Base-by-base conservation (phyloP, 352 stramenopile species). In the Phytophthora sp. region DNA sequence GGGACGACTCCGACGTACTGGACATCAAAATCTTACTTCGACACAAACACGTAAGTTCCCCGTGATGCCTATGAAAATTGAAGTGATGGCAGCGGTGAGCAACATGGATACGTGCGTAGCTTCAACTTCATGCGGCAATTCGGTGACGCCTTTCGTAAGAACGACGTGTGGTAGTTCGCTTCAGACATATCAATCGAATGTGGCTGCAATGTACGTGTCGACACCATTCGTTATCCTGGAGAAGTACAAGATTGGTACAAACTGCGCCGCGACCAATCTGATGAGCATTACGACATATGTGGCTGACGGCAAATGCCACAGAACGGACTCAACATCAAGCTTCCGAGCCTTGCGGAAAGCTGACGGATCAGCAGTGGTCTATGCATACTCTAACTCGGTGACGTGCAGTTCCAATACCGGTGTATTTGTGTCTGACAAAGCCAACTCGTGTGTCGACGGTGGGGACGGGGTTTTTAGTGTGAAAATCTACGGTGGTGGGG, bases 301-400 rank as follows among this genome's bases (percentile, higher is more conserved):
- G 17, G 51, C 51, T 1, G 51, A 50, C 24, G 51, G 38, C 37
- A 50, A 42, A 4, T 58, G 50, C 20, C 50, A 49, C 27, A 48
- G 21, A 17, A 39, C 17, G 21, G 28, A 11, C 11, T 6, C 5
- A 0, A 3, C 44, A 5, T 11, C 9, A 32, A 52, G 44, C 10
- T 52, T 18, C n/a, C 12, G 5, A n/a, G 44, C 27, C 3, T 5
- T 27, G 5, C n/a, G 44, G 13, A n/a, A 11, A 11, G 13, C 15
- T 13, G 48, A 56, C 30, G 48, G 32, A 20, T 37, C 34, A n/a
- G 23, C 32, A 4, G 9, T 17, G 24, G 32, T 56, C 32, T 37
- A 45, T 3, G 45, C 23, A 15, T 56, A 35, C 15, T 9, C 30
- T 9, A 13, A 35, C 30, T 35, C 30, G 9, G 30, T 13, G 30